Conservation (phyloP, 2,329 filamentous ascomycete genomes). For the Trichoderma sp. region DNA sequence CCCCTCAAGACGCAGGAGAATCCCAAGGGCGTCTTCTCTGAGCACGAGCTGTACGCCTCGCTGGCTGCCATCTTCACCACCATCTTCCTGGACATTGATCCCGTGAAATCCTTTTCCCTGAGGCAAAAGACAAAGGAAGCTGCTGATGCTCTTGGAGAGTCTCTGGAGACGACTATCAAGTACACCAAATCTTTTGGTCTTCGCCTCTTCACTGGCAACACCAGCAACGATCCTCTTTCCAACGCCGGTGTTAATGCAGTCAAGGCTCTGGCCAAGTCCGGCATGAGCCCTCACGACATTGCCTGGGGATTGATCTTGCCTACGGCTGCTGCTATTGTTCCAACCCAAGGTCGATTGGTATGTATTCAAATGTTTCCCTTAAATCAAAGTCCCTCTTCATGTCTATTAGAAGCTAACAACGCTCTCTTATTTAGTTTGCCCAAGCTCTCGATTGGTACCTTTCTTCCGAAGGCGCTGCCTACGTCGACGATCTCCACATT, state of each 20-base stretch:
- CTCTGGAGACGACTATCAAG: constrained; percentile 65
- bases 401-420: constrained; percentile 23
- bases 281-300: constrained; percentile 62
- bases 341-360: constrained; percentile 67
- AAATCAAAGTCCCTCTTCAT: no score
- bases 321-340: constrained; percentile 62
- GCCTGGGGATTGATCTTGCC: constrained; percentile 70
- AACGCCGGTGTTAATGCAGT: constrained; percentile 65
- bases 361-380: no score
- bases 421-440: constrained; percentile 51
- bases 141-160: constrained; percentile 55
- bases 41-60: constrained; percentile 58
- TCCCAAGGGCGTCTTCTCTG: constrained; percentile 55
- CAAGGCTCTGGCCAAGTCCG: constrained; percentile 61
- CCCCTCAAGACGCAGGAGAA: constrained; percentile 63
- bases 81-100: constrained; percentile 65
- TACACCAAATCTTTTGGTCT: constrained; percentile 42
- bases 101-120: constrained; percentile 63
- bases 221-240: constrained; percentile 54
- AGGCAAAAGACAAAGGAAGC: constrained; percentile 56
- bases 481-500: constrained; percentile 59
- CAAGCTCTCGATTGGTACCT: constrained; percentile 73
- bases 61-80: constrained; percentile 63
- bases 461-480: constrained; percentile 49
- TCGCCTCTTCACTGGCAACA: constrained; percentile 48